A percentile compares a stretch with the other conserved stretches of the same genome.
These are phyloP conservation scores for Penicillium macrosclerotiorum DNA, from an alignment of 495 filamentous ascomycete species.

Conservation along the genomic window DNA sequence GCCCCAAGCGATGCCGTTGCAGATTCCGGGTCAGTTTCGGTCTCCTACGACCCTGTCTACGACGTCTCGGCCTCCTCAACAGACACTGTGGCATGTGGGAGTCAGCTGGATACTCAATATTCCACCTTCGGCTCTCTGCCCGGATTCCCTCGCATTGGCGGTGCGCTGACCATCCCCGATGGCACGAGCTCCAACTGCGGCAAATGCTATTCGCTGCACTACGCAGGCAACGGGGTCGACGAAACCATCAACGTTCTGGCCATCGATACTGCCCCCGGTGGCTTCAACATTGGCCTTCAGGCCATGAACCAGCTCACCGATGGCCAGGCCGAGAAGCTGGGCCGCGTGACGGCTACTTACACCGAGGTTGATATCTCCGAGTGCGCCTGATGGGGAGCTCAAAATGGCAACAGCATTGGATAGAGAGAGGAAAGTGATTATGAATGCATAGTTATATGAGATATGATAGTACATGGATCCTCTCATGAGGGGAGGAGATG, in stretches of 20 bases:
- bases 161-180: conserved; percentile 53
- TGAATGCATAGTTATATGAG: background rate
- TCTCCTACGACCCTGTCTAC: conserved; percentile 39
- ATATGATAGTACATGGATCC: background rate
- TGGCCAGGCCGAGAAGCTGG: conserved; percentile 50
- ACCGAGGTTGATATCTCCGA: conserved; percentile 34
- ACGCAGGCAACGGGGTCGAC: conserved; percentile 34
- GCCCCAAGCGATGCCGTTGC: background rate
- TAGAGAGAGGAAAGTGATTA: background rate
- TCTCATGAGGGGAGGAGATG: background rate
- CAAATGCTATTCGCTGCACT: conserved; percentile 65
- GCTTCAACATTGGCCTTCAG: conserved; percentile 62
- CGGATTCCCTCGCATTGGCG: conserved; percentile 61
- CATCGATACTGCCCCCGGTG: conserved; percentile 58
- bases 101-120: conserved; percentile 28
- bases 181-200: conserved; percentile 65
- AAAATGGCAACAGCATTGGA: no score
- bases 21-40: conserved; percentile 17
- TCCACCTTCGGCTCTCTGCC: conserved; percentile 59
- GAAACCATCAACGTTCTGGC: conserved; percentile 63
- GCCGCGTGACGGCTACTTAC: conserved; percentile 54
- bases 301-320: conserved; percentile 69
- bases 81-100: conserved; percentile 53
- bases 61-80: conserved; percentile 46
- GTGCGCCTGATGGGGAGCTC: no score